phyloP scores from a whole-genome alignment of 129 eudicot species.

The Daucus carota region DH1_v3.0 NC_030386.2:36775501-36776000 shows the following conservation, averaged over 20 bases:
- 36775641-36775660: too few relatives aligned
- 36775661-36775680: too few relatives aligned
- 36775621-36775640: too few relatives aligned
- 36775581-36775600: too few relatives aligned
- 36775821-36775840: neutral
- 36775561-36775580: too few relatives aligned
- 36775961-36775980: slow-evolving; percentile 14
- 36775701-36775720: slow-evolving; percentile 3
- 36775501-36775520: too few relatives aligned
- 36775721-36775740: neutral
- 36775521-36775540: too few relatives aligned
- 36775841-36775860: neutral
- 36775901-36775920: slow-evolving; percentile 8
- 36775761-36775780: neutral
- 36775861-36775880: slow-evolving; percentile 18
- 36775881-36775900: neutral
- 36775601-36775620: too few relatives aligned
- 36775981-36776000: slow-evolving; percentile 31
- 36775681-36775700: neutral
- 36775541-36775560: too few relatives aligned
- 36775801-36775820: neutral
- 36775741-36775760: slow-evolving; percentile 1
- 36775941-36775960: slow-evolving; percentile 8
- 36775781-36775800: neutral
- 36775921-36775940: slow-evolving; percentile 24